These are phyloP conservation scores for Mycena sanguinolenta DNA, from an alignment of 768 basidiomycete species.

Conservation along the genomic window DNA sequence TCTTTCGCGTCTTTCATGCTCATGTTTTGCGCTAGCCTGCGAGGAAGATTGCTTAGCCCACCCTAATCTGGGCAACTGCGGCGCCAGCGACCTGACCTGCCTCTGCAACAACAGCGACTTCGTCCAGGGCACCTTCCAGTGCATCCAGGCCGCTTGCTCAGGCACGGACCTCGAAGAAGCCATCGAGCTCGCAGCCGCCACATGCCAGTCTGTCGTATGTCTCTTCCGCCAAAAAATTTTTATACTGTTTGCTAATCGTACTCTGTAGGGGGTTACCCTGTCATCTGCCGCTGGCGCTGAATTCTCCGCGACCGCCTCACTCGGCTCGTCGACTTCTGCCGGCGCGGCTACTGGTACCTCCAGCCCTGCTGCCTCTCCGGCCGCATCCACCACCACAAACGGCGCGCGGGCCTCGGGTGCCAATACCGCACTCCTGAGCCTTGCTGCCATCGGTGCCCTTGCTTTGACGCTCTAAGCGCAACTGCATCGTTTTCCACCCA, in stretches of 20 bases:
- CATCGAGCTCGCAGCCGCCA: slow-evolving; percentile 49
- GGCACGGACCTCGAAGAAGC: slow-evolving; percentile 61
- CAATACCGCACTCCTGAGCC: slow-evolving; percentile 53
- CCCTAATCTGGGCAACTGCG: slow-evolving; percentile 62
- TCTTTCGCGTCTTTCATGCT: neutral
- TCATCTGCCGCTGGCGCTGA: slow-evolving; percentile 46
- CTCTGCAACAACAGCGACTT: slow-evolving; percentile 67
- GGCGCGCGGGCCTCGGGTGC: slow-evolving; percentile 44
- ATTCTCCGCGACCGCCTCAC: slow-evolving; percentile 36
- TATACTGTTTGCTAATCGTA: slow-evolving; percentile 5
- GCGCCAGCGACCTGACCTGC: slow-evolving; percentile 64
- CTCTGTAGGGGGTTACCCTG: slow-evolving; percentile 66
- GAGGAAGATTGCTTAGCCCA: slow-evolving; percentile 60
- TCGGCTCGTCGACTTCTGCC: slow-evolving; percentile 6
- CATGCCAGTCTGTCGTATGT: slow-evolving; percentile 52
- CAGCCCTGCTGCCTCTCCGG: slow-evolving; percentile 47
- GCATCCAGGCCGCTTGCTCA: slow-evolving; percentile 62
- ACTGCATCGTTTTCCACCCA: too few relatives aligned
- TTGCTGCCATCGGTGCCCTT: slow-evolving; percentile 59
- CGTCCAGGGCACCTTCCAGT: slow-evolving; percentile 58
- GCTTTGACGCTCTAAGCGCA: slow-evolving; percentile 60
- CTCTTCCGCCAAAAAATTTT: neutral
- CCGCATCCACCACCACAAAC: slow-evolving; percentile 28
- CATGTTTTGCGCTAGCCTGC: slow-evolving; percentile 57
- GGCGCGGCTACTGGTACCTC: slow-evolving; percentile 46